These are phyloP conservation scores for Penstemon barbatus DNA, from an alignment of 257 asterid genomes.

Conservation along the genomic window DNA sequence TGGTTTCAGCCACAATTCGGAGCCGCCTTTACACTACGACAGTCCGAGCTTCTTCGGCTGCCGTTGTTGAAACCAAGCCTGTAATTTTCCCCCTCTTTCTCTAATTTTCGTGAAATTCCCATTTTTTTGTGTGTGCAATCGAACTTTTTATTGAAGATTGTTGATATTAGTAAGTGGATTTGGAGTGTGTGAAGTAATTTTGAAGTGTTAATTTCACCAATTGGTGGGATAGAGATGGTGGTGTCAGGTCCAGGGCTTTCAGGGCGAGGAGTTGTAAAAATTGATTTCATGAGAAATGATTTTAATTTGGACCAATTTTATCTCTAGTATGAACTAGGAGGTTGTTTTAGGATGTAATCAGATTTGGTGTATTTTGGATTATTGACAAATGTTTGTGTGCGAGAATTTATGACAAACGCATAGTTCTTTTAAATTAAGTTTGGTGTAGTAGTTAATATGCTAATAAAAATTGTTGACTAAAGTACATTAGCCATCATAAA, in stretches of 20 bases:
- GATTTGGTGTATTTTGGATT: background rate
- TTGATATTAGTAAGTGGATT: too few relatives aligned
- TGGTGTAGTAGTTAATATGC: too few relatives aligned
- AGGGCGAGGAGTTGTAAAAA: too few relatives aligned
- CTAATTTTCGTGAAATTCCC: background rate
- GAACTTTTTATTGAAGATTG: too few relatives aligned
- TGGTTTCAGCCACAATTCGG: conserved; percentile 31
- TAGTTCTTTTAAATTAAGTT: background rate
- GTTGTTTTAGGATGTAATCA: too few relatives aligned
- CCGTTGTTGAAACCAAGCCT: conserved; percentile 42
- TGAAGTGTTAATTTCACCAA: too few relatives aligned
- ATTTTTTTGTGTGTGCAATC: too few relatives aligned
- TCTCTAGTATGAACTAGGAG: too few relatives aligned
- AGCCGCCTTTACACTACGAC: conserved; percentile 30
- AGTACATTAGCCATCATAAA: too few relatives aligned
- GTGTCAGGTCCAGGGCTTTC: too few relatives aligned
- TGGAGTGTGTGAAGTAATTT: too few relatives aligned
- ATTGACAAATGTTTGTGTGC: background rate
- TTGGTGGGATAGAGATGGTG: background rate
- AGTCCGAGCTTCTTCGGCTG: conserved; percentile 44
- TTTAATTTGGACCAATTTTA: background rate
- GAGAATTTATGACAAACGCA: background rate
- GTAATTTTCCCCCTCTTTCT: conserved; percentile 31
- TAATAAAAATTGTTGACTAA: too few relatives aligned
- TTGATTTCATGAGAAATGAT: conserved; percentile 7